Evolutionary conservation across 345 rosid genomes (phyloP).

Genomic region (Hypericum androsaemum): DNA sequence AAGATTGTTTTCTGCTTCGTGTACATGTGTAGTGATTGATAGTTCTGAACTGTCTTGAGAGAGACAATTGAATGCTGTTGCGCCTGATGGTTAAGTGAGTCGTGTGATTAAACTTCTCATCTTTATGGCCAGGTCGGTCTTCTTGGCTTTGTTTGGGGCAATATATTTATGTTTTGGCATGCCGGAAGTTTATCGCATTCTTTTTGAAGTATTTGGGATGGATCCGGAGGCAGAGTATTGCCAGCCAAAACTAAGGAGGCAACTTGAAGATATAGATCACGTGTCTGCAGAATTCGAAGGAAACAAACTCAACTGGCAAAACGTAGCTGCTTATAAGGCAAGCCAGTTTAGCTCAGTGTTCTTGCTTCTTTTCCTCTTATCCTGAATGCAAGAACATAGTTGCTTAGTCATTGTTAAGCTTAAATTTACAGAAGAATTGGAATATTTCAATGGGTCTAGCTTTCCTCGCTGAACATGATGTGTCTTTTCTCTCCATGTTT

Average conservation of each 20-base stretch:
- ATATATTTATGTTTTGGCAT: constrained; percentile 88
- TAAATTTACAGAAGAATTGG: too few species aligned
- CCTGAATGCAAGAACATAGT: background rate
- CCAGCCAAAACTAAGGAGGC: constrained; percentile 84
- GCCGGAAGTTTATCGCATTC: constrained; percentile 92
- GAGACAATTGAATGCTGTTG: too few species aligned
- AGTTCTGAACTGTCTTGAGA: too few species aligned
- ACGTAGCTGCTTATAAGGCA: constrained; percentile 83
- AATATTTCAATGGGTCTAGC: too few species aligned
- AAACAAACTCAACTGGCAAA: constrained; percentile 77
- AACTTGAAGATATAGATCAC: constrained; percentile 90
- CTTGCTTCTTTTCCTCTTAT: background rate
- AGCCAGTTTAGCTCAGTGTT: constrained; percentile 3
- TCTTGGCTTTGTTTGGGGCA: constrained; percentile 95
- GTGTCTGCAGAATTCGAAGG: constrained; percentile 90
- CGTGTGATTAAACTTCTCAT: background rate
- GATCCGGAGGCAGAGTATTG: constrained; percentile 91
- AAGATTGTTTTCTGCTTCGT: too few species aligned
- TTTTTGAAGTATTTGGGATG: constrained; percentile 96
- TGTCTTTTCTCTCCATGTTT: background rate
- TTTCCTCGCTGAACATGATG: too few species aligned
- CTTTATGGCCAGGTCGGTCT: constrained; percentile 53
- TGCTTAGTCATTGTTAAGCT: too few species aligned
- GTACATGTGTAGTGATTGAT: too few species aligned
- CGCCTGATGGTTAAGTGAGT: too few species aligned